Evolutionary conservation across 768 basidiomycete genomes (phyloP), one percentile per base, ranked within the genome.

Genomic region (Cystofilobasidium ferigula): DNA sequence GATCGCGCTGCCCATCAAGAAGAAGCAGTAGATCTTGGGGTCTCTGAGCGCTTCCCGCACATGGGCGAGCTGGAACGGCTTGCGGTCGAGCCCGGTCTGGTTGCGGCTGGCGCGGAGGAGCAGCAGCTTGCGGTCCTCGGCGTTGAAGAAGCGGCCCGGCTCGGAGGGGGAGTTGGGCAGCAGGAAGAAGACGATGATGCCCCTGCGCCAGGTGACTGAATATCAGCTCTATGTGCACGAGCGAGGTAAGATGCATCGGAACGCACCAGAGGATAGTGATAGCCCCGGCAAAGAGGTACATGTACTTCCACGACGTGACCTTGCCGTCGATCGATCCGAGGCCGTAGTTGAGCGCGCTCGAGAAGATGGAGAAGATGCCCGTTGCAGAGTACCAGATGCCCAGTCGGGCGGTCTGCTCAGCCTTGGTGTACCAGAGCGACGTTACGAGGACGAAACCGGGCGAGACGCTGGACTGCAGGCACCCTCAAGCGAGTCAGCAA

Each of bases 401-500:
- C 26, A 78, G 60, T 0, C 77, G 61, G 7, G 71, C 70, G 3
- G 77, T 75, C 64, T 77, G 74, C 57, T 76, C 76, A 40, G 62
- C 47, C 54, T 74, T 75, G 34, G 73, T 74, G 67, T 78, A 78
- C 77, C 77, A 78, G 35, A 75, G 61, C 1, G 69, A 69, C 28
- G 76, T 76, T 32, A 78, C 64, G 32, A 75, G 70, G 16, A 78
- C 72, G 67, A 78, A 78, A 0, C 77, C 78, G 0, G 76, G 78
- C 3, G 73, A 71, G 64, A 78, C 74, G 18, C 74, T 72, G 5
- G 71, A 61, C 62, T 69, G 57, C 14, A 61, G 42, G 42, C 13
- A 26, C 16, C 12, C 36, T 10, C 48, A 53, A 12, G 4, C 24
- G 20, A 36, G 35, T 47, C 26, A 10, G 24, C 32, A 10, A 42